Conservation (phyloP, 805 yeast genomes). For the Candida vartiovaarae region DNA sequence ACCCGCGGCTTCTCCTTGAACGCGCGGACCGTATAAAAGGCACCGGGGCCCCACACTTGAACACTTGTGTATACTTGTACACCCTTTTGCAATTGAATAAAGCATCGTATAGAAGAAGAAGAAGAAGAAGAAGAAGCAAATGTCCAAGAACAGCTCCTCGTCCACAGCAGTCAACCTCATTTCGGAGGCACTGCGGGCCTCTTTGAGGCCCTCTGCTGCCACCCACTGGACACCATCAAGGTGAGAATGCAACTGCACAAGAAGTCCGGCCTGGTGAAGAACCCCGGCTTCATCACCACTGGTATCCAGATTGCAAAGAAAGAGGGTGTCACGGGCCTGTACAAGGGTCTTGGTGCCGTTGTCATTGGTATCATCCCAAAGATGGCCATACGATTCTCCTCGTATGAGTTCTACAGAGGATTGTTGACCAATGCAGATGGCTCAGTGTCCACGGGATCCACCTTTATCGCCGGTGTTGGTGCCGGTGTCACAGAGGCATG, state of each 20-base stretch:
- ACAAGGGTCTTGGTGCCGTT: constrained; percentile 96
- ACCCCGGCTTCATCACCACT: constrained; percentile 82
- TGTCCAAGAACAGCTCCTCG: constrained; percentile 27
- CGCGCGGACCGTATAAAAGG: too few species aligned
- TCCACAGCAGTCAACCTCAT: constrained; percentile 57
- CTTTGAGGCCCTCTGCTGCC: constrained; percentile 96
- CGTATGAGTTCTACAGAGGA: constrained; percentile 83
- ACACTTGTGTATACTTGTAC: too few species aligned
- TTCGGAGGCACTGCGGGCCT: constrained; percentile 98
- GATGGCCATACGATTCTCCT: constrained; percentile 95
- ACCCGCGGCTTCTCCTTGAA: too few species aligned
- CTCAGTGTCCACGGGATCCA: constrained; percentile 60
- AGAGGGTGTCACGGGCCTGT: constrained; percentile 80
- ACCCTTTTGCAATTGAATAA: too few species aligned
- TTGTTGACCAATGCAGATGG: constrained; percentile 59
- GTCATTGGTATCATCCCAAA: constrained; percentile 96
- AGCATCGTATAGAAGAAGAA: too few species aligned
- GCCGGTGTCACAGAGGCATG: constrained; percentile 98
- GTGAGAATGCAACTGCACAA: constrained; percentile 93
- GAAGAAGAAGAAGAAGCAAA: not conserved
- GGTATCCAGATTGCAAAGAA: constrained; percentile 71
- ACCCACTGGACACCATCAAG: constrained; percentile 95
- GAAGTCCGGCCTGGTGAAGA: constrained; percentile 55
- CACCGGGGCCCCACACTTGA: too few species aligned
- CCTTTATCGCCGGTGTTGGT: constrained; percentile 90